phyloP scores from a whole-genome alignment of 2,329 filamentous ascomycete species.

The Monilinia vaccinii-corymbosi region DNA sequence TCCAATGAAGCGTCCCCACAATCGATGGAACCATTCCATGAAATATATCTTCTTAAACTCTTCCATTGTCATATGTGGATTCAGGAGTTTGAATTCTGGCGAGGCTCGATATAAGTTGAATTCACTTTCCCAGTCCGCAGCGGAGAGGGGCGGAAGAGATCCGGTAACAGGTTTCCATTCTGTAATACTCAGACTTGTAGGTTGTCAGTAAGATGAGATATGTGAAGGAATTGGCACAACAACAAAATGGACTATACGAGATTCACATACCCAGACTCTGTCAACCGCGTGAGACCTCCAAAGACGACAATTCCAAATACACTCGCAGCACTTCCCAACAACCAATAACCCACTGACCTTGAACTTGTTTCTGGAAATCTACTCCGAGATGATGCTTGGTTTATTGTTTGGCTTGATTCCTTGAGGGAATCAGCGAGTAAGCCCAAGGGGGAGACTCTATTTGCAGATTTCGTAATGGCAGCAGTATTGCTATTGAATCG shows the following conservation, averaged over 20 bases:
- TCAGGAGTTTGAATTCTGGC: constrained; percentile 86
- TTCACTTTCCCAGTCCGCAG: constrained; percentile 80
- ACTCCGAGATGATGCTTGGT: background rate
- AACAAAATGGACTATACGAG: background rate
- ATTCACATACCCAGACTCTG: constrained; percentile 73
- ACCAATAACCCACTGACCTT: constrained; percentile 81
- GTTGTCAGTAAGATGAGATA: background rate
- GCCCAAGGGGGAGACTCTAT: constrained; percentile 17
- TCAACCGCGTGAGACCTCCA: constrained; percentile 85
- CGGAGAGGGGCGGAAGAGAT: constrained; percentile 71
- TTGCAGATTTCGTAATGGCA: constrained; percentile 1
- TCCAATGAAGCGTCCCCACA: constrained; percentile 90
- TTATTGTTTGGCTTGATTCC: constrained; percentile 21
- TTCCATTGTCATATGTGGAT: constrained; percentile 81
- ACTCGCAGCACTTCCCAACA: constrained; percentile 80
- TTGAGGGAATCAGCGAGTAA: constrained; percentile 1
- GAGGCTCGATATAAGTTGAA: constrained; percentile 88
- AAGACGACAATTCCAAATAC: constrained; percentile 97
- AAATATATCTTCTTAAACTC: constrained; percentile 99
- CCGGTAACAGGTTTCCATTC: constrained; percentile 98
- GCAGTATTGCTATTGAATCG: constrained; percentile 27
- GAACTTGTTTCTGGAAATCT: constrained; percentile 46
- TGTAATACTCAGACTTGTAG: constrained; percentile 72
- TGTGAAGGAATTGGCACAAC: background rate
- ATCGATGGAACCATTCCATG: constrained; percentile 96